These are phyloP conservation scores for Zanthoxylum bungeanum DNA, from an alignment of 345 rosid species.

Conservation along the genomic window DNA sequence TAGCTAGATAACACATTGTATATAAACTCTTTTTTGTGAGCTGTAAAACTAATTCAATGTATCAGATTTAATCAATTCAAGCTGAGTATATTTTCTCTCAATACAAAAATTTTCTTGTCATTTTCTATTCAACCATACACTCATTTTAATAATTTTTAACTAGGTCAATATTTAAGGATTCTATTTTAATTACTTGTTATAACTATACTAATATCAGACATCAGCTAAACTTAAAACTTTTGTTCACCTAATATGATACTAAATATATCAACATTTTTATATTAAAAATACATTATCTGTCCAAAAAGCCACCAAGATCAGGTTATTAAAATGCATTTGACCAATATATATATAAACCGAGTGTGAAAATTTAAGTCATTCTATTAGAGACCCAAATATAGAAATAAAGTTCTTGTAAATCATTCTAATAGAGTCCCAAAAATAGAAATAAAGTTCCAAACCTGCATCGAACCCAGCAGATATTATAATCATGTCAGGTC, in stretches of 20 bases:
- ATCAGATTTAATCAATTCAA: no score
- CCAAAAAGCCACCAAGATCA: not conserved
- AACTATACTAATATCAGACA: not conserved
- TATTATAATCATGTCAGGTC: constrained; percentile 70
- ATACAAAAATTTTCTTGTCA: no score
- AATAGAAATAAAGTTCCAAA: constrained; percentile 19
- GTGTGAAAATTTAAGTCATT: not conserved
- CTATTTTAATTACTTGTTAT: not conserved
- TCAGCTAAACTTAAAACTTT: not conserved
- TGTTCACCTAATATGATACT: not conserved
- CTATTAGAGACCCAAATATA: not conserved
- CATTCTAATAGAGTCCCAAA: not conserved
- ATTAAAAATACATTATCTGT: not conserved
- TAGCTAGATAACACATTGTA: no score
- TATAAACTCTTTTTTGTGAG: no score
- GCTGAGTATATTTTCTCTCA: no score
- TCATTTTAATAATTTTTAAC: no score
- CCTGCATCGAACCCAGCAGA: constrained; percentile 99
- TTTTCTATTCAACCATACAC: no score
- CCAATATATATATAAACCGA: not conserved
- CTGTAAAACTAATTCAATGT: no score
- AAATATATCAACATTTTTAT: not conserved
- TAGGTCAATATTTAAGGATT: not conserved
- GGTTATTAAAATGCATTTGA: constrained; percentile 7
- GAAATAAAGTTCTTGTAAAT: not conserved